Conservation (phyloP, 2,329 filamentous ascomycete species). For the Aspergillus pseudotamarii region DNA sequence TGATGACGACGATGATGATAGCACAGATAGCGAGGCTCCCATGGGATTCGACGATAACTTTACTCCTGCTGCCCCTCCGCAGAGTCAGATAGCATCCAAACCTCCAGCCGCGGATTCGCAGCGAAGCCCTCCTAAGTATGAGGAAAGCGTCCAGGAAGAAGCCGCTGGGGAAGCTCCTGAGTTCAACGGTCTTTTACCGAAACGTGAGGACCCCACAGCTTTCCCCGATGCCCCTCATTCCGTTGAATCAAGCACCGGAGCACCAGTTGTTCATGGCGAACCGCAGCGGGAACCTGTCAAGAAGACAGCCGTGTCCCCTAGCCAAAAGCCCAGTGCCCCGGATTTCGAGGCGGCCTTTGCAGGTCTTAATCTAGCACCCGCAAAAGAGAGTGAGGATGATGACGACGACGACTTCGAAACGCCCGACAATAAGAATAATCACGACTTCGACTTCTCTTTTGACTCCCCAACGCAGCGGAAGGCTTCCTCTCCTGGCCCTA, state of each 20-base stretch:
- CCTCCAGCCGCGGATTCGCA: constrained; percentile 59
- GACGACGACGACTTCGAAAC: constrained; percentile 64
- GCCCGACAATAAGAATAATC: constrained; percentile 34
- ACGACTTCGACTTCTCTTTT: constrained; percentile 52
- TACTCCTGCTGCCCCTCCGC: constrained; percentile 60
- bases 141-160: constrained; percentile 28
- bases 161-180: constrained; percentile 37
- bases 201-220: constrained; percentile 42
- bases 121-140: constrained; percentile 55
- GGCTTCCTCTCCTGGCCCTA: constrained; percentile 25
- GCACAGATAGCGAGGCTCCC: constrained; percentile 66
- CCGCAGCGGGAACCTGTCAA: constrained; percentile 26
- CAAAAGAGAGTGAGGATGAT: constrained; percentile 51
- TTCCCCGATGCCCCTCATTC: constrained; percentile 44
- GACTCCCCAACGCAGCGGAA: constrained; percentile 43
- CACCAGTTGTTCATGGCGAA: constrained; percentile 41
- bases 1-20: constrained; percentile 74
- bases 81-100: constrained; percentile 29
- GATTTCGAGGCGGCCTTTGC: constrained; percentile 53
- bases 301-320: constrained; percentile 21
- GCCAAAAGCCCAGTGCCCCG: constrained; percentile 37
- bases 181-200: constrained; percentile 44
- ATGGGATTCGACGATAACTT: constrained; percentile 92
- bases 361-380: constrained; percentile 47
- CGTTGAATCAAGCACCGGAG: constrained; percentile 39